Evolutionary conservation across 441 rosid genomes (phyloP).

Genomic region (Manihot esculenta): DNA sequence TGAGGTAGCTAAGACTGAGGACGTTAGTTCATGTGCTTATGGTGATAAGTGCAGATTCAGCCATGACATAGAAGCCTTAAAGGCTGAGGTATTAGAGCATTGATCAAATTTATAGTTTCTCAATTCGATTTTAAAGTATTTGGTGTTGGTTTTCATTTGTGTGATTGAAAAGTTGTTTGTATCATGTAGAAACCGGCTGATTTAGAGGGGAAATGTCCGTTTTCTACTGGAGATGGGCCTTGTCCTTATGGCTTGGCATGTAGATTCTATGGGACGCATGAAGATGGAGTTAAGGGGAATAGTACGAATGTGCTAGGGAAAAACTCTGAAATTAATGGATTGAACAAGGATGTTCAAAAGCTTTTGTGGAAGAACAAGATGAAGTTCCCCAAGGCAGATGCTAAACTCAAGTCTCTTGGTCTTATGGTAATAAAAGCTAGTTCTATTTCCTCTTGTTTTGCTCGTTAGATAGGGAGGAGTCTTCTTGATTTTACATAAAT

Average conservation of each 20-base stretch:
- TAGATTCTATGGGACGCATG: constrained; percentile 72
- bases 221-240: constrained; percentile 38
- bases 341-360: constrained; percentile 79
- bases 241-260: constrained; percentile 85
- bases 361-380: constrained; percentile 85
- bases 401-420: constrained; percentile 61
- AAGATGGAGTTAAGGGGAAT: constrained; percentile 26
- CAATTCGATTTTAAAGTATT: background rate
- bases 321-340: constrained; percentile 52
- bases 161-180: background rate
- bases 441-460: background rate
- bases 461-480: background rate
- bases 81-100: constrained; percentile 56
- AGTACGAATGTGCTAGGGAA: constrained; percentile 20
- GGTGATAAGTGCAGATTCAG: constrained; percentile 70
- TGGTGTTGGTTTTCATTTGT: background rate
- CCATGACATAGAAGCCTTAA: constrained; percentile 74
- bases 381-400: constrained; percentile 74
- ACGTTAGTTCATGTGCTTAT: constrained; percentile 57
- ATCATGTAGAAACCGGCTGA: constrained; percentile 74
- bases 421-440: constrained; percentile 49
- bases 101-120: background rate
- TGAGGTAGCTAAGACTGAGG: constrained; percentile 65
- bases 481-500: no score
- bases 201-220: constrained; percentile 88